Conservation (phyloP, 768 basidiomycete genomes). For the Pleurotus giganteus region DNA sequence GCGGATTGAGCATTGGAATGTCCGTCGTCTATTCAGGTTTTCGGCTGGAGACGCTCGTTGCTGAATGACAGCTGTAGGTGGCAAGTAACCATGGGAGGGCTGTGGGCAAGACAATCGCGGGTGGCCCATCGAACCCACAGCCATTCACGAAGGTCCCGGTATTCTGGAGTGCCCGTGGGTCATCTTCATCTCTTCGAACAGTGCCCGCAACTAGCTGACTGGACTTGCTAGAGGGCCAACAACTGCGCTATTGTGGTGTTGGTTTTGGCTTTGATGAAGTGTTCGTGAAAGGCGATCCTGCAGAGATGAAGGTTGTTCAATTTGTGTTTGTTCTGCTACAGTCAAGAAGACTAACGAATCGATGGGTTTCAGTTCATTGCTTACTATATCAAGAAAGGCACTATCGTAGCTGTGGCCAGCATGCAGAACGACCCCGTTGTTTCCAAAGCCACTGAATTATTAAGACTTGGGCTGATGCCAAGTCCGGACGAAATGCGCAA, state of each 20-base stretch:
- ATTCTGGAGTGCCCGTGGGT: slow-evolving; percentile 89
- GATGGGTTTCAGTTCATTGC: slow-evolving; percentile 60
- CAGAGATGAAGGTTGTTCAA: slow-evolving; percentile 68
- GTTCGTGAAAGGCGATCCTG: slow-evolving; percentile 71
- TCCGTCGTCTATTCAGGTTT: slow-evolving; percentile 27
- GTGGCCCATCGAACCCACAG: slow-evolving; percentile 34
- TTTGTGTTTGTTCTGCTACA: not conserved
- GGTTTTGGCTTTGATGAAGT: slow-evolving; percentile 73
- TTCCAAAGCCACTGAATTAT: slow-evolving; percentile 71
- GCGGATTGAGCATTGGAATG: slow-evolving; percentile 92
- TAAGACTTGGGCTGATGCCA: slow-evolving; percentile 81
- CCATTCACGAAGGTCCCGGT: slow-evolving; percentile 80
- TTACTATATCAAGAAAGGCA: slow-evolving; percentile 67
- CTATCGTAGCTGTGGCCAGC: slow-evolving; percentile 67
- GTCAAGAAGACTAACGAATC: not conserved
- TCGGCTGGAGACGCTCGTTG: not conserved
- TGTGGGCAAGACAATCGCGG: slow-evolving; percentile 77
- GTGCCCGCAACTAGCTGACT: no score
- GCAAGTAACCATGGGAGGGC: slow-evolving; percentile 85
- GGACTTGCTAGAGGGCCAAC: slow-evolving; percentile 64
- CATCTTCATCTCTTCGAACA: not conserved
- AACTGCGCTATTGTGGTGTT: slow-evolving; percentile 81
- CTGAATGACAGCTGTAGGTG: slow-evolving; percentile 41
- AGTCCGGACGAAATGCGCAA: slow-evolving; percentile 65
- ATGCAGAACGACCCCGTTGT: slow-evolving; percentile 86